phyloP scores from a whole-genome alignment of 2,329 filamentous ascomycete genomes.

The Stagonosporopsis chrysanthemi region DNA sequence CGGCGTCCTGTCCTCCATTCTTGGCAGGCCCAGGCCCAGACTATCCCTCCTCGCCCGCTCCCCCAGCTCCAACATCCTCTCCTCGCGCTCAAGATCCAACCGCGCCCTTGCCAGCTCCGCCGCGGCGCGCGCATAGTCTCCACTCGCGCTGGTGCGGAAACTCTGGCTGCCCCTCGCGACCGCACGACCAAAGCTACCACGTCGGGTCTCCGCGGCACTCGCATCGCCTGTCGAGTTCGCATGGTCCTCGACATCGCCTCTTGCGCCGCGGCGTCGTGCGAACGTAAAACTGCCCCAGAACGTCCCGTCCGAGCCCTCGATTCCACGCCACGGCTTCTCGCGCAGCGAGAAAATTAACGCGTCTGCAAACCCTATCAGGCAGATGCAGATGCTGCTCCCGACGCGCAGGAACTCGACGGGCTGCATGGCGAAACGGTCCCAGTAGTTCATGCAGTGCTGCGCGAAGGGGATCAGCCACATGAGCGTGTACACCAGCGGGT shows the following conservation, averaged over 20 bases:
- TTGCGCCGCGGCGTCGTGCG: not conserved
- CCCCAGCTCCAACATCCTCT: slow-evolving; percentile 21
- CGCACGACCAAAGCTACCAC: not conserved
- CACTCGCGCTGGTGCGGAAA: slow-evolving; percentile 27
- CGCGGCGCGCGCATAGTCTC: slow-evolving; percentile 37
- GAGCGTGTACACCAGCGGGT: slow-evolving; percentile 74
- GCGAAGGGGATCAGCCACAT: slow-evolving; percentile 78
- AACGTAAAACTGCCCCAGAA: slow-evolving; percentile 49
- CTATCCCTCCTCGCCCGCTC: not conserved
- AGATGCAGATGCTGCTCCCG: slow-evolving; percentile 65
- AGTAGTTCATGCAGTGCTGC: slow-evolving; percentile 67
- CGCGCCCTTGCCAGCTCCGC: slow-evolving; percentile 49
- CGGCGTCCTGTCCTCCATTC: not conserved
- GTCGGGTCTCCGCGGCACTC: not conserved
- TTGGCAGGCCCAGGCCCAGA: not conserved
- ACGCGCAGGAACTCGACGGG: slow-evolving; percentile 66
- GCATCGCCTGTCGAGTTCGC: no score
- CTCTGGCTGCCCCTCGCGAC: slow-evolving; percentile 6
- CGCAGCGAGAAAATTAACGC: slow-evolving; percentile 71
- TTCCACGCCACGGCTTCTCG: slow-evolving; percentile 74
- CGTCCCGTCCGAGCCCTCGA: slow-evolving; percentile 54
- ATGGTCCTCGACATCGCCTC: not conserved
- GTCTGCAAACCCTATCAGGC: slow-evolving; percentile 72
- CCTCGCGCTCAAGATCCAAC: slow-evolving; percentile 50
- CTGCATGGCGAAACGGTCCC: slow-evolving; percentile 58